Evolutionary conservation across 1,284 basidiomycete species (phyloP), one percentile per base, ranked within the genome.

Genomic region (Abortiporus biennis): DNA sequence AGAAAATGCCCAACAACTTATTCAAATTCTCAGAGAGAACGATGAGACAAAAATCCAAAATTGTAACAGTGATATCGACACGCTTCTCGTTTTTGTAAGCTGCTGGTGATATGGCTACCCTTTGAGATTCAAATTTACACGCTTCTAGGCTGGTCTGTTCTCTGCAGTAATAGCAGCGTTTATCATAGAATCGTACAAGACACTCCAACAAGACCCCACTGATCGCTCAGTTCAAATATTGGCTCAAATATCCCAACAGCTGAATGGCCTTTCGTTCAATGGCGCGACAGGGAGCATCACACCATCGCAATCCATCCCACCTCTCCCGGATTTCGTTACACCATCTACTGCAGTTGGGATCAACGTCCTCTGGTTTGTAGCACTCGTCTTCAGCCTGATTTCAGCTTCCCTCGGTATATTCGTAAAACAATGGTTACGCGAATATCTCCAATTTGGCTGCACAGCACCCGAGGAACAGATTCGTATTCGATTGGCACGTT

Each of bases 401-500:
- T 15, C 23, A 9, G 30, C 39, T 8, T 25, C 40, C 15, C 34
- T 42, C 6, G 34, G 24, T 15, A 42, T 11, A 20, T n/a, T n/a
- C n/a, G n/a, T n/a, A n/a, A n/a, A n/a, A n/a, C n/a, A n/a, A n/a
- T n/a, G n/a, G n/a, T n/a, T 41, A 15, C 40, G 40, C 8, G 30
- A 41, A 11, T 41, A 41, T 32, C 29, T 41, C 6, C 22, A 16
- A 3, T 31, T 30, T 17, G 30, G 35, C 3, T 33, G 17, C 11
- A n/a, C 22, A 11, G 22, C 36, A 5, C 35, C 43, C 23, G 35
- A 15, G 21, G 40, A 41, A 32, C 40, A 32, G 8, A 20, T 17
- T n/a, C 44, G 46, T 8, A 22, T 51, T 8, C 53, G 56, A 6
- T 54, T 56, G 35, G 41, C 54, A 34, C 51, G 54, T 1, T 49